A percentile compares a stretch with the other conserved stretches of the same genome.
Conservation (phyloP, 441 rosid genomes). For the Populus hybrid region DNA sequence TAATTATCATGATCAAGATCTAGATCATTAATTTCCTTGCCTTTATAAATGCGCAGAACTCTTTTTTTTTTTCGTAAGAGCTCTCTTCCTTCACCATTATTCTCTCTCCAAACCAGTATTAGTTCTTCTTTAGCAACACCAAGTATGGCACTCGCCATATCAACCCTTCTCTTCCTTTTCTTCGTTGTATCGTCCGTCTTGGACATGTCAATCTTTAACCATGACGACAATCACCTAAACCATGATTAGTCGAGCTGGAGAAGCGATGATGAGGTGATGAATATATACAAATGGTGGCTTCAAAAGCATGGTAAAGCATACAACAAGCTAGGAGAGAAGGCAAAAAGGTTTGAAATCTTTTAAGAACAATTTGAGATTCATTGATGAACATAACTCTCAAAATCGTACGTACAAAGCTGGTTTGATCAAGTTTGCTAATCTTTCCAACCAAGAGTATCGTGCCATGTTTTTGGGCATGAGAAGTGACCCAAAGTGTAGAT, state of each 20-base stretch:
- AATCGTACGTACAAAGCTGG: constrained; percentile 57
- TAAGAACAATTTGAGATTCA: constrained; percentile 65
- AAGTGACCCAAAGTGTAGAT: constrained; percentile 28
- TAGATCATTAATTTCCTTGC: neutral
- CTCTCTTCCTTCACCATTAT: neutral
- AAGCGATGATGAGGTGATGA: constrained; percentile 53
- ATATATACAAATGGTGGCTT: constrained; percentile 62
- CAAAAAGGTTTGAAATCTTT: constrained; percentile 66
- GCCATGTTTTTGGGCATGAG: constrained; percentile 49
- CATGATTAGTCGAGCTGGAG: constrained; percentile 33
- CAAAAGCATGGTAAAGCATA: constrained; percentile 56
- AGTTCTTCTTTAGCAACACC: neutral
- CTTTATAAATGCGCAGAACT: neutral
- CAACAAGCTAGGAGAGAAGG: constrained; percentile 61
- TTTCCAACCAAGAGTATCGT: constrained; percentile 69
- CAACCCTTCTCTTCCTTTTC: constrained; percentile 33
- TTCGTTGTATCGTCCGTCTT: constrained; percentile 45
- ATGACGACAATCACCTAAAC: constrained; percentile 36
- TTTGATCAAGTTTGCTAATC: constrained; percentile 70
- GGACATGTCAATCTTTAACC: constrained; percentile 64
- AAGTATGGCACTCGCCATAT: constrained; percentile 12
- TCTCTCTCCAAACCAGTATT: neutral
- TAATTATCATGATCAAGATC: neutral
- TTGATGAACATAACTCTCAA: constrained; percentile 60
- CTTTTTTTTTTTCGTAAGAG: neutral